Evolutionary conservation across 2,329 filamentous ascomycete species (phyloP).

Genomic region (Fusarium pseudocircinatum): DNA sequence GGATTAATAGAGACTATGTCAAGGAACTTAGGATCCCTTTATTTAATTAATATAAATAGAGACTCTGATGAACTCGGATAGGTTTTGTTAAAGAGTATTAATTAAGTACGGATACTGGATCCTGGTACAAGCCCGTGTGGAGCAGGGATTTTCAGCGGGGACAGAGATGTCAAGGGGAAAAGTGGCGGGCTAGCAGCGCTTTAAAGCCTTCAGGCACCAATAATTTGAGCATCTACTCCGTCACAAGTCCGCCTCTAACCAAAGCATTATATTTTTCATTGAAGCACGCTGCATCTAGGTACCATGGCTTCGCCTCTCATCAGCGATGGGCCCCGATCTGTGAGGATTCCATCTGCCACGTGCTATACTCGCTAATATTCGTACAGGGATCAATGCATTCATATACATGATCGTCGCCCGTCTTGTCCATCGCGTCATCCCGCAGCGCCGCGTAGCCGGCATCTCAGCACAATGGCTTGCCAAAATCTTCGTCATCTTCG

Average conservation of each 20-base stretch:
- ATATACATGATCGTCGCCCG: neutral
- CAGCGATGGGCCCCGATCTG: neutral
- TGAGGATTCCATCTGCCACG: neutral
- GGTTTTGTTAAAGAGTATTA: neutral
- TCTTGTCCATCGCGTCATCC: neutral
- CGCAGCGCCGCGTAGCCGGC: neutral
- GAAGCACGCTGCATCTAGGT: neutral
- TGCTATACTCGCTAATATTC: neutral
- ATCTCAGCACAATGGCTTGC: neutral
- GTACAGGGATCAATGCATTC: neutral
- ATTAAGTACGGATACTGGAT: neutral
- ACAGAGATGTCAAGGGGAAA: neutral
- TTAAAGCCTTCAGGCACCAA: neutral
- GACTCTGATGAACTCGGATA: neutral
- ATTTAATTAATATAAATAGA: neutral
- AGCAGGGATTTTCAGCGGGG: neutral
- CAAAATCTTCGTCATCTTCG: neutral
- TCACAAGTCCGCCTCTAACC: neutral
- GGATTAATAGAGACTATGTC: neutral
- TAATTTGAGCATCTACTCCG: neutral
- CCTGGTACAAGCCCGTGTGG: neutral
- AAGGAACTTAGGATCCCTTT: neutral
- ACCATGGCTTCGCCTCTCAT: neutral
- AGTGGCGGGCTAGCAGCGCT: neutral
- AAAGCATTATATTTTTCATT: neutral